phyloP scores from a whole-genome alignment of 345 rosid genomes.

The Populus tremula region DNA sequence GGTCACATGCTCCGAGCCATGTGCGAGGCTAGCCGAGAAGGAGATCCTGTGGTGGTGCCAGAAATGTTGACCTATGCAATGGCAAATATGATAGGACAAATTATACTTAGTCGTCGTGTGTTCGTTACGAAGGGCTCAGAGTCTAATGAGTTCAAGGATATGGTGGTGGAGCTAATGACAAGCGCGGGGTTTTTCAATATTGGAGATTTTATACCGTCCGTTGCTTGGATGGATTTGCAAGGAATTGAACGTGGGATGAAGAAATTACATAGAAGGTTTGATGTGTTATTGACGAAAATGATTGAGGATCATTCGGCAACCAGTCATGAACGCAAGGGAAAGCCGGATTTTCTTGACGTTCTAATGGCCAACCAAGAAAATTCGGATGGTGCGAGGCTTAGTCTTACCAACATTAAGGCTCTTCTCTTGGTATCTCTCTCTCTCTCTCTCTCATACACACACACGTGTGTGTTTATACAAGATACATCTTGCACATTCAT shows the following conservation, averaged over 20 bases:
- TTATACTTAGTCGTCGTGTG: constrained; percentile 44
- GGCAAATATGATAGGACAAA: constrained; percentile 59
- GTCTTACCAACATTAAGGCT: constrained; percentile 46
- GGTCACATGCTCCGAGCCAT: constrained; percentile 52
- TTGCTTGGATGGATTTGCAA: constrained; percentile 66
- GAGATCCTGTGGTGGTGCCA: constrained; percentile 37
- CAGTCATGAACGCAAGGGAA: constrained; percentile 30
- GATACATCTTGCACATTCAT: no score
- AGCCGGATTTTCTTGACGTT: constrained; percentile 56
- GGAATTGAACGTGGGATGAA: constrained; percentile 59
- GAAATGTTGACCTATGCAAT: constrained; percentile 48
- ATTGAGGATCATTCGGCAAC: constrained; percentile 44
- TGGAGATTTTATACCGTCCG: constrained; percentile 56
- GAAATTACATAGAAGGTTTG: constrained; percentile 46
- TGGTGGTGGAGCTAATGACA: constrained; percentile 66
- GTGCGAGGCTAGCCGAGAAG: constrained; percentile 24
- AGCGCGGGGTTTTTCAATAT: constrained; percentile 47
- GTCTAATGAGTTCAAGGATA: constrained; percentile 53
- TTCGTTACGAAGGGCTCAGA: constrained; percentile 43
- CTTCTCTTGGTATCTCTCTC: constrained; percentile 42
- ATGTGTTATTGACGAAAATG: constrained; percentile 43
- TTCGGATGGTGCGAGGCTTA: constrained; percentile 35
- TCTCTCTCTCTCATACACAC: neutral
- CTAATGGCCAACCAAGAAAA: constrained; percentile 31
- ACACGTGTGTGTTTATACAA: no score